Evolutionary conservation across 2,329 filamentous ascomycete species (phyloP).

Genomic region (Nannizzia gypsea): DNA sequence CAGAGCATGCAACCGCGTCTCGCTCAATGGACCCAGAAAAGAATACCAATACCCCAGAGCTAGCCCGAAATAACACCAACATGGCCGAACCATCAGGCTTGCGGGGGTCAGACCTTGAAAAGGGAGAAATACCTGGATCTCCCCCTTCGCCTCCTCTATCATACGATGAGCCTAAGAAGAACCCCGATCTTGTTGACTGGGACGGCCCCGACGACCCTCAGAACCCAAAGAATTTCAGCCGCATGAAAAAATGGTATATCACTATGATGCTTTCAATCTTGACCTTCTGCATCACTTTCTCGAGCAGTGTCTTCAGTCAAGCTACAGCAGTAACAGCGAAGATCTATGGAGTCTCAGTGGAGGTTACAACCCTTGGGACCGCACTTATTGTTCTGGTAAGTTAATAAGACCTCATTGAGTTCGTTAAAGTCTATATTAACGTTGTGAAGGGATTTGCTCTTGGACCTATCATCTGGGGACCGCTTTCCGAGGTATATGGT

Average conservation of each 20-base stretch:
- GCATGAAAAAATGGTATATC: slow-evolving; percentile 33
- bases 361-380: slow-evolving; percentile 41
- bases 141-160: background rate
- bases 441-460: slow-evolving; percentile 25
- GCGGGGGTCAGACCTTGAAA: background rate
- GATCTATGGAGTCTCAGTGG: slow-evolving; percentile 35
- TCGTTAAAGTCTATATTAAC: background rate
- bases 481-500: slow-evolving; percentile 40
- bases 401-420: background rate
- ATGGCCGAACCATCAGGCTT: background rate
- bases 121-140: background rate
- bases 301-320: slow-evolving; percentile 37
- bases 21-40: background rate
- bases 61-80: background rate
- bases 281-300: slow-evolving; percentile 39
- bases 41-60: background rate
- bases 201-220: slow-evolving; percentile 61
- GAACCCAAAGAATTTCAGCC: slow-evolving; percentile 59
- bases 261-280: slow-evolving; percentile 33
- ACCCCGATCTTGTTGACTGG: slow-evolving; percentile 52
- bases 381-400: slow-evolving; percentile 36
- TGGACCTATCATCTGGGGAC: slow-evolving; percentile 33
- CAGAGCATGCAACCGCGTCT: background rate
- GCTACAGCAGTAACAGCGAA: slow-evolving; percentile 30
- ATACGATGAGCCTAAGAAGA: background rate